Conservation (phyloP, 495 filamentous ascomycete species). For the Neurospora sp. region DNA sequence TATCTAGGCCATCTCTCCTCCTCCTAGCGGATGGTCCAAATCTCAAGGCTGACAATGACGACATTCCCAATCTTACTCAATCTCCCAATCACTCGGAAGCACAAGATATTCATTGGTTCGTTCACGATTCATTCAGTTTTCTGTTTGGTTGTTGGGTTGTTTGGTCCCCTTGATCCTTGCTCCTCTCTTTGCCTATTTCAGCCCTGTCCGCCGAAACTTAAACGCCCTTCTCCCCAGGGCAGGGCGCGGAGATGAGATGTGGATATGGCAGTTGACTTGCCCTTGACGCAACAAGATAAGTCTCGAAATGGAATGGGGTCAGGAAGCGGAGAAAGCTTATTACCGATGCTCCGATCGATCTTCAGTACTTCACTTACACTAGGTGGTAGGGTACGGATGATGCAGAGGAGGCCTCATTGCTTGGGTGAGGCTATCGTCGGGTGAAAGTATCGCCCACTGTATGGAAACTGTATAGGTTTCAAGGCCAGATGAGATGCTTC, state of each 20-base stretch:
- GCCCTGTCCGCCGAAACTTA: background rate
- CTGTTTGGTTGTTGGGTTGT: background rate
- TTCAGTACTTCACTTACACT: background rate
- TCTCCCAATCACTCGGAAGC: background rate
- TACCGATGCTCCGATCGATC: background rate
- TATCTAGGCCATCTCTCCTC: background rate
- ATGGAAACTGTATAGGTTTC: background rate
- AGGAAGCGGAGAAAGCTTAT: background rate
- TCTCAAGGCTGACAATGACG: background rate
- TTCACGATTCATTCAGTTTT: background rate
- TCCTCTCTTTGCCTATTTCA: background rate
- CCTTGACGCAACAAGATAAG: background rate
- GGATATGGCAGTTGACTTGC: background rate
- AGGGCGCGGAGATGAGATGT: background rate
- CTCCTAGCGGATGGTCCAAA: background rate
- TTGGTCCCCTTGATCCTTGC: background rate
- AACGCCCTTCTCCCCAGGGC: background rate
- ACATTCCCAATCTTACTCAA: background rate
- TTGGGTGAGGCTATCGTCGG: background rate
- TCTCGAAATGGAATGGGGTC: background rate
- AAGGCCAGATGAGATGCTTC: background rate
- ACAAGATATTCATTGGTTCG: background rate
- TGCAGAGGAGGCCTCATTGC: background rate
- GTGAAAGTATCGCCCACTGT: background rate
- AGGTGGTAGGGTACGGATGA: background rate